Percentiles rank a stretch among this genome's conserved stretches.
phyloP scores from a whole-genome alignment of 805 yeast genomes.

The Debaryomyces tyrocola region DNA sequence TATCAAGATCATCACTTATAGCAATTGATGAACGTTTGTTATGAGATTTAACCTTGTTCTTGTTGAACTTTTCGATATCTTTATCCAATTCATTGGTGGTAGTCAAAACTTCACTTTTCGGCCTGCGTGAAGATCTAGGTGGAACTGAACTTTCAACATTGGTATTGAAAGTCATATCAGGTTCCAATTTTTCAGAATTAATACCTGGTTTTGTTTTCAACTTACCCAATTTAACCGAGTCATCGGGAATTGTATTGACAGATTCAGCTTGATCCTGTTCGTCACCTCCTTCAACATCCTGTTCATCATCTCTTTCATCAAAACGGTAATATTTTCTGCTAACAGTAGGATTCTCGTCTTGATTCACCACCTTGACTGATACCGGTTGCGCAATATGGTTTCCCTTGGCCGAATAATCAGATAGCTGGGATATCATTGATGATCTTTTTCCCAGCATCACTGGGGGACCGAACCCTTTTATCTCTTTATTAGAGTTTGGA shows the following conservation, averaged over 20 bases:
- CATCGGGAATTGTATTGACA: constrained; percentile 7
- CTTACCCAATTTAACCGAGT: constrained; percentile 12
- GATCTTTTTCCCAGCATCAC: constrained; percentile 9
- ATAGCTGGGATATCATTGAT: constrained; percentile 18
- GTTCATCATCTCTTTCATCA: background rate
- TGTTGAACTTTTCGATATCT: constrained; percentile 8
- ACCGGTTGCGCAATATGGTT: constrained; percentile 22
- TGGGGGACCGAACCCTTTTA: background rate
- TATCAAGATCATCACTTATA: constrained; percentile 37
- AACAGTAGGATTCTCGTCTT: constrained; percentile 7
- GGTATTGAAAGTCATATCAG: constrained; percentile 33
- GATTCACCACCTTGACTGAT: constrained; percentile 18
- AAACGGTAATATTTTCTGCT: background rate
- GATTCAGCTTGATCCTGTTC: constrained; percentile 1
- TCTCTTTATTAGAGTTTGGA: background rate
- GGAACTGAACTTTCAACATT: constrained; percentile 37
- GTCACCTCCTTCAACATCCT: background rate
- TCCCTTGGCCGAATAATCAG: constrained; percentile 21
- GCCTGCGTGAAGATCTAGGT: constrained; percentile 39
- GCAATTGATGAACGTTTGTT: constrained; percentile 23
- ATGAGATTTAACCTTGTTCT: constrained; percentile 4
- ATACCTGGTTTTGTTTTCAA: constrained; percentile 5
- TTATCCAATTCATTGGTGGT: constrained; percentile 6
- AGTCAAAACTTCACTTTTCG: constrained; percentile 25
- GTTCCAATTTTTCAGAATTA: constrained; percentile 11